Evolutionary conservation across 768 basidiomycete species (phyloP).

Genomic region (Tylopilus balloui): DNA sequence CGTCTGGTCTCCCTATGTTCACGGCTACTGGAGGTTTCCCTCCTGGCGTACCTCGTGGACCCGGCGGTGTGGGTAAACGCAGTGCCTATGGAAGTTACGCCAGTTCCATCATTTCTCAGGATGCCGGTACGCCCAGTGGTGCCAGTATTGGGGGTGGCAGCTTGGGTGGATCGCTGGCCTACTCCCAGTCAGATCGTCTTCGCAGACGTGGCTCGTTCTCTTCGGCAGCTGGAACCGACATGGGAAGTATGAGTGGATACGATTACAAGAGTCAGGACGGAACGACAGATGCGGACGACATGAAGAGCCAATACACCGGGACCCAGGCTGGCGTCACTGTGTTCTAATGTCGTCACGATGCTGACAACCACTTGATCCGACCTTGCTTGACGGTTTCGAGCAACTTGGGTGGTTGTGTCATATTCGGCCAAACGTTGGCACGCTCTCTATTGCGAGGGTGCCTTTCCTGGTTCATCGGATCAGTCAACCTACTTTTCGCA

Average conservation of each 20-base stretch:
- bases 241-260: conserved; percentile 71
- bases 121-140: conserved; percentile 59
- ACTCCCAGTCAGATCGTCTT: conserved; percentile 88
- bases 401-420: conserved; percentile 4
- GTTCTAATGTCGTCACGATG: conserved; percentile 45
- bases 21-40: conserved; percentile 66
- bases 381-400: conserved; percentile 14
- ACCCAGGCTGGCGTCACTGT: conserved; percentile 85
- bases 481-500: conserved; percentile 16
- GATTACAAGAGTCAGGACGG: conserved; percentile 93
- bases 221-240: conserved; percentile 68
- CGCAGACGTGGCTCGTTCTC: conserved; percentile 73
- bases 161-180: conserved; percentile 59
- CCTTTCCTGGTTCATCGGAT: conserved; percentile 5
- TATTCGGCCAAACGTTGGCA: conserved; percentile 6
- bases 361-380: conserved; percentile 4
- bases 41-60: conserved; percentile 56
- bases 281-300: conserved; percentile 71
- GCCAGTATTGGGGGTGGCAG: conserved; percentile 56
- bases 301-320: conserved; percentile 84
- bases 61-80: conserved; percentile 61
- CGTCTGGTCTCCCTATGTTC: conserved; percentile 87
- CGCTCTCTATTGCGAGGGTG: conserved; percentile 8
- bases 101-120: conserved; percentile 90
- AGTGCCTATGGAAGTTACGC: conserved; percentile 78